Base-by-base conservation (phyloP, 805 yeast species). In the Metschnikowia lachancei region DNA sequence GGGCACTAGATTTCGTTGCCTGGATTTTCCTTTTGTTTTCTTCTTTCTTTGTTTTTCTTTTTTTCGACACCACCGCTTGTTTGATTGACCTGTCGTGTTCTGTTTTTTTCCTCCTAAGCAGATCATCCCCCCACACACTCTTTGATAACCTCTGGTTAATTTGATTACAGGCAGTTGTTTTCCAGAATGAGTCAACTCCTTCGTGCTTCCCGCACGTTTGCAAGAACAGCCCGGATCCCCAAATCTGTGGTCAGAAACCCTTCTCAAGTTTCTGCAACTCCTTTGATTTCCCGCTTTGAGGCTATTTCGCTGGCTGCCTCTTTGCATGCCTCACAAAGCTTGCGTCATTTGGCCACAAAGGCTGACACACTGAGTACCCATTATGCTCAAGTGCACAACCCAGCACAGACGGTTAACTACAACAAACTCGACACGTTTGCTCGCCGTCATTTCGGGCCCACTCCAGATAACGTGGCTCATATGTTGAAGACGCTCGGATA, bases 391-490 rank as follows among this genome's bases (percentile, higher is more conserved):
- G 66, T 83, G 7, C 80, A 75, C 55, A 66, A 72, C 47, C 76
- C 82, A 8, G 61, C 70, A 19, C 38, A 47, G 10, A 47, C 54
- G 26, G 55, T 54, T 30, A 32, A 53, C 2, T 57, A 67, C 32
- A 58, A 54, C 14, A 56, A 78, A 3, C 72, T 87, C 47, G 99
- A 94, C 62, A 83, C 94, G 1, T 94, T 92, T 66, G 79, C 86
- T 41, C 80, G 95, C 60, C 87, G 98, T 59, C 99, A 94, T 66
- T 72, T 92, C 48, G 99, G 99, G 11, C 89, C 95, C 19, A 73
- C 78, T 12, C 82, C 87, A 0, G 58, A 54, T 0, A 82, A 88
- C 52, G 86, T 85, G 16, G 60, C 66, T 14, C 64, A 67, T 28
- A 89, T 92, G 96, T 75, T 94, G 43, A 50, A 65, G 3, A 64